Evolutionary conservation across 2,329 filamentous ascomycete genomes (phyloP), one percentile per base, ranked within the genome.

Genomic region (Chrysoporthe cubensis): DNA sequence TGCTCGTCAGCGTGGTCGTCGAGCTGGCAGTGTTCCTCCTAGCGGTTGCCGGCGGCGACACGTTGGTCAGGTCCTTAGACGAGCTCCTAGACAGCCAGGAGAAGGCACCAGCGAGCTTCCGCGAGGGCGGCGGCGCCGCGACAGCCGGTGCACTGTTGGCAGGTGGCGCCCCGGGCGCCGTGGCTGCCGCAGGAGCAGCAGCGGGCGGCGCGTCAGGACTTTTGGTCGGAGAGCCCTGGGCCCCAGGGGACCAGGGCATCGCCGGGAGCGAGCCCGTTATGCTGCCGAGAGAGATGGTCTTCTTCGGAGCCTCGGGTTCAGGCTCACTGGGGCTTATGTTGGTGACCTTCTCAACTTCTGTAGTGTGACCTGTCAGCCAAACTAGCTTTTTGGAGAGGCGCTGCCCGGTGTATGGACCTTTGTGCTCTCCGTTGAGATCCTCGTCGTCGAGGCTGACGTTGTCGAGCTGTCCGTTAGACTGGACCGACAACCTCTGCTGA

Each of bases 101-200:
- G 74, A 97, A 96, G n/a, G 91, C 93, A 72, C 92, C 93, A 9
- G 92, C 94, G 66, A 96, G 86, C 78, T 96, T 97, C 75, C 93
- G 85, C 69, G 85, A 72, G 14, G 82, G 80, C 2, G 83, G 80
- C 26, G 70, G 77, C 71, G 70, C 77, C 71, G 70, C 77, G 50
- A 79, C 76, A 65, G 79, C 68, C 50, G 75, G 71, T 59, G 75
- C 74, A 52, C n/a, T 69, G 78, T 77, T 62, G 68, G 72, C 71
- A 72, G 72, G 56, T 32, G 67, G 68, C 11, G 66, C 71, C 44
- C 73, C 73, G 37, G 75, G 75, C n/a, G 76, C 76, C 56, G 74
- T 73, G 64, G 76, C 77, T 58, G 75, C 73, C 44, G 76, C 73
- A 40, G 75, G 73, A 44, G 74, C 72, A 64, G 75, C 72, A 70